A percentile compares a stretch with the other conserved stretches of the same genome.
These are phyloP conservation scores for Ulmus americana DNA, from an alignment of 331 rosid species.

Conservation along the genomic window DNA sequence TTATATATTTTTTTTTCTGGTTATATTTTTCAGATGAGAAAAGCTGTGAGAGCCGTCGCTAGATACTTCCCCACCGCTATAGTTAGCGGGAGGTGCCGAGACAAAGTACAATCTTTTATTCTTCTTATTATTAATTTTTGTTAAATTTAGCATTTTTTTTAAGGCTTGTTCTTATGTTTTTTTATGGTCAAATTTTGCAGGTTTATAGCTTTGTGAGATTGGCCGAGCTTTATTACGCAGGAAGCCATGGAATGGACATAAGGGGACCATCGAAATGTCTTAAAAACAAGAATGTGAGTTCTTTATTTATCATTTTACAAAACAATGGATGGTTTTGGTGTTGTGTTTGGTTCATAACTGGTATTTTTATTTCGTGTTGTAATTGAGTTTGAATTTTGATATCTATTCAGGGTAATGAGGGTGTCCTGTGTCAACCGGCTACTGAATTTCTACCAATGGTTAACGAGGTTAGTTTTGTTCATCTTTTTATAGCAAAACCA, in stretches of 20 bases:
- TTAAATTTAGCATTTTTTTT: not conserved
- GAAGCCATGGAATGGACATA: conserved; percentile 98
- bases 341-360: not conserved
- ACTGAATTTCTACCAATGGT: conserved; percentile 76
- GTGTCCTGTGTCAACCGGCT: conserved; percentile 69
- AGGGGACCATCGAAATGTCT: conserved; percentile 63
- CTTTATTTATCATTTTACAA: not conserved
- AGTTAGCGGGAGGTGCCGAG: conserved; percentile 75
- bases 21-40: conserved; percentile 56
- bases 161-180: not conserved
- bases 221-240: conserved; percentile 78
- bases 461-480: conserved; percentile 51
- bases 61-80: conserved; percentile 82
- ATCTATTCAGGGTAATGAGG: conserved; percentile 46
- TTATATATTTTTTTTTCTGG: not conserved
- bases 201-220: conserved; percentile 67
- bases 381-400: conserved; percentile 11
- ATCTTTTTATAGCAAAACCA: not conserved
- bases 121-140: too few relatives aligned
- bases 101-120: conserved; percentile 59
- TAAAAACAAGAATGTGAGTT: conserved; percentile 46
- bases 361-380: conserved; percentile 3
- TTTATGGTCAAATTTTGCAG: conserved; percentile 26
- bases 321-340: too few relatives aligned
- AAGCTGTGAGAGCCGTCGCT: conserved; percentile 59